These are phyloP conservation scores for Micractinium sp. DNA, from an alignment of 139 green algal species.

Conservation along the genomic window DNA sequence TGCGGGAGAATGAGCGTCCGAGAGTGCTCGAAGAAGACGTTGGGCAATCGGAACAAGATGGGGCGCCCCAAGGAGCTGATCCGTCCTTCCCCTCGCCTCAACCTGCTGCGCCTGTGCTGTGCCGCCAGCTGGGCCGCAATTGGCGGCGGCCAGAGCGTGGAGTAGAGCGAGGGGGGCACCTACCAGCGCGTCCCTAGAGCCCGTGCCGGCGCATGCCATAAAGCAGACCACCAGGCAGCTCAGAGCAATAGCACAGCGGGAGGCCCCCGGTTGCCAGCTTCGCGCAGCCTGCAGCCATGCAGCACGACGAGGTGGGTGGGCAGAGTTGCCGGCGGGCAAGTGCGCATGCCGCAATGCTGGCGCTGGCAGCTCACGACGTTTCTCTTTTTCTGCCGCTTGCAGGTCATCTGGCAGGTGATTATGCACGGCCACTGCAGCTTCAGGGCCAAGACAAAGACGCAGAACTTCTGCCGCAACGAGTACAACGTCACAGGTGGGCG, in stretches of 20 bases:
- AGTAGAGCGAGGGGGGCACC: no score
- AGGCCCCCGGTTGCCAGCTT: not conserved
- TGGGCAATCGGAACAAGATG: not conserved
- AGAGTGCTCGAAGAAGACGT: not conserved
- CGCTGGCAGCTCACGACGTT: not conserved
- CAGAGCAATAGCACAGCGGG: not conserved
- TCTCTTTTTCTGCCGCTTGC: not conserved
- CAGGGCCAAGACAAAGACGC: constrained; percentile 88
- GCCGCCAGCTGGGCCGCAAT: no score
- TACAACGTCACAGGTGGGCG: constrained; percentile 94
- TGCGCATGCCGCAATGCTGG: constrained; percentile 21
- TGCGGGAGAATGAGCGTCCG: not conserved
- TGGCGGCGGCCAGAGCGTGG: no score
- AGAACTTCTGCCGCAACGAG: constrained; percentile 98
- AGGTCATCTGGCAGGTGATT: constrained; percentile 87
- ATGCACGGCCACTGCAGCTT: constrained; percentile 96
- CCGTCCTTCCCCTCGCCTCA: no score
- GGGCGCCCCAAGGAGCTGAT: not conserved
- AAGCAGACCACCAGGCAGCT: not conserved
- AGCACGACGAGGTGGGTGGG: constrained; percentile 47
- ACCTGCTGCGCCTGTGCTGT: no score
- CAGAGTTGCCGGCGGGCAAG: not conserved
- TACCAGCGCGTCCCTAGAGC: no score
- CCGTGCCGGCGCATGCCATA: not conserved
- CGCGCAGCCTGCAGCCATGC: constrained; percentile 30